A percentile compares a stretch with the other conserved stretches of the same genome.
phyloP scores from a whole-genome alignment of 2,329 filamentous ascomycete genomes.

The Aspergillaceae sp. region DNA sequence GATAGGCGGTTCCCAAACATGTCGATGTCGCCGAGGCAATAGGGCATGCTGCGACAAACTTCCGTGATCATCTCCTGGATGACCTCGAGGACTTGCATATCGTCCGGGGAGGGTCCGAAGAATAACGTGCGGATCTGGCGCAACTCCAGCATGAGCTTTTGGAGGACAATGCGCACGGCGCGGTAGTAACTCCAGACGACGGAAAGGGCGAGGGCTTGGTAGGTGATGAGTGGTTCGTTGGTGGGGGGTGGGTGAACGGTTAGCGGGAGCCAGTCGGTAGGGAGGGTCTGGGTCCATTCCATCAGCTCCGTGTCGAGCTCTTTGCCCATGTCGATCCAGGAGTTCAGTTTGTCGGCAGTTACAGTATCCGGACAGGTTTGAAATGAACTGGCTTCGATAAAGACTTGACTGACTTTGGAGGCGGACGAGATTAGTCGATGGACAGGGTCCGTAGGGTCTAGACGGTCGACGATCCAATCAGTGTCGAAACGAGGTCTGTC shows the following conservation, averaged over 20 bases:
- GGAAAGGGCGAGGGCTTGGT: slow-evolving; percentile 19
- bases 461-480: slow-evolving; percentile 19
- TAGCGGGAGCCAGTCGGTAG: slow-evolving; percentile 27
- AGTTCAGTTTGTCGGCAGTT: slow-evolving; percentile 11
- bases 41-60: slow-evolving; percentile 28
- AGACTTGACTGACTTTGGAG: slow-evolving; percentile 23
- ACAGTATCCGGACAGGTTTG: slow-evolving; percentile 9
- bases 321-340: slow-evolving; percentile 16
- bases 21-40: slow-evolving; percentile 25
- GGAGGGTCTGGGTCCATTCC: slow-evolving; percentile 22
- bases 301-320: slow-evolving; percentile 21
- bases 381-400: slow-evolving; percentile 15
- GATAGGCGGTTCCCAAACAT: slow-evolving; percentile 17
- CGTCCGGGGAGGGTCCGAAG: slow-evolving; percentile 1
- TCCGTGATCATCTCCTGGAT: slow-evolving; percentile 28
- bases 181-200: slow-evolving; percentile 31
- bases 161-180: slow-evolving; percentile 25
- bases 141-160: slow-evolving; percentile 21
- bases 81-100: slow-evolving; percentile 9
- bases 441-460: slow-evolving; percentile 22
- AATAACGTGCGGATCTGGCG: slow-evolving; percentile 9
- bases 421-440: slow-evolving; percentile 23
- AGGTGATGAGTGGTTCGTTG: slow-evolving; percentile 25
- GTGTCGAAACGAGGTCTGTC: slow-evolving; percentile 22
- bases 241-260: slow-evolving; percentile 18